Evolutionary conservation across 1,284 basidiomycete species (phyloP).

Genomic region (Thelephora terrestris): DNA sequence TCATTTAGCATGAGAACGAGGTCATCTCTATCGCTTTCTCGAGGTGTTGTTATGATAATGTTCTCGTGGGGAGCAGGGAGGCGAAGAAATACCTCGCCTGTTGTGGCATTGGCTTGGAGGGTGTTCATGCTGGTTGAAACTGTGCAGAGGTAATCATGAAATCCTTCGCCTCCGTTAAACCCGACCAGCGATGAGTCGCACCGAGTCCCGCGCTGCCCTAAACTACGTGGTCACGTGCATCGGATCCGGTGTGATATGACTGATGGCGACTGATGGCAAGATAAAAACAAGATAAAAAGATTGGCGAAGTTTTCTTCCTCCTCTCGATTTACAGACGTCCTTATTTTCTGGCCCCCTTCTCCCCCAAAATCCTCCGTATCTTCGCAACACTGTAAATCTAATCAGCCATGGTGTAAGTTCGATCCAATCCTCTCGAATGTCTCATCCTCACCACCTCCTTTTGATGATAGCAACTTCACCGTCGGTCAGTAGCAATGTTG

Average conservation of each 20-base stretch:
- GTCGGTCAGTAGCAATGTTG: constrained; percentile 46
- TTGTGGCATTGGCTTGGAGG: constrained; percentile 32
- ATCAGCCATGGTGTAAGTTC: constrained; percentile 69
- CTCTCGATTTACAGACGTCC: constrained; percentile 13
- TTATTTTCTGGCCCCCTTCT: constrained; percentile 15
- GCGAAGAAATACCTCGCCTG: constrained; percentile 42
- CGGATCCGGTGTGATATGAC: no score
- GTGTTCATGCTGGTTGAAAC: constrained; percentile 17
- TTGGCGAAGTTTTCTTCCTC: constrained; percentile 15
- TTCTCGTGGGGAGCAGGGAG: constrained; percentile 36
- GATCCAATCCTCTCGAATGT: constrained; percentile 5
- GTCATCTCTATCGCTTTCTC: constrained; percentile 31
- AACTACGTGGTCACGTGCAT: no score
- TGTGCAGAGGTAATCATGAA: no score
- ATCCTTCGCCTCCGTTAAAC: no score
- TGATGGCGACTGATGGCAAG: no score
- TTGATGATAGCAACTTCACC: constrained; percentile 67
- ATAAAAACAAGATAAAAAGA: no score
- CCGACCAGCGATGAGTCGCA: no score
- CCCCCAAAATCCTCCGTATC: constrained; percentile 18
- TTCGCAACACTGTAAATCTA: constrained; percentile 28
- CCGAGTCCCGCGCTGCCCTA: no score
- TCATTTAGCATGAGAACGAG: constrained; percentile 38
- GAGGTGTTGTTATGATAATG: constrained; percentile 51
- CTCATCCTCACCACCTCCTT: constrained; percentile 25